phyloP scores from a whole-genome alignment of 371 early-diverging fungal genomes.

The Syncephalis fuscata region DNA sequence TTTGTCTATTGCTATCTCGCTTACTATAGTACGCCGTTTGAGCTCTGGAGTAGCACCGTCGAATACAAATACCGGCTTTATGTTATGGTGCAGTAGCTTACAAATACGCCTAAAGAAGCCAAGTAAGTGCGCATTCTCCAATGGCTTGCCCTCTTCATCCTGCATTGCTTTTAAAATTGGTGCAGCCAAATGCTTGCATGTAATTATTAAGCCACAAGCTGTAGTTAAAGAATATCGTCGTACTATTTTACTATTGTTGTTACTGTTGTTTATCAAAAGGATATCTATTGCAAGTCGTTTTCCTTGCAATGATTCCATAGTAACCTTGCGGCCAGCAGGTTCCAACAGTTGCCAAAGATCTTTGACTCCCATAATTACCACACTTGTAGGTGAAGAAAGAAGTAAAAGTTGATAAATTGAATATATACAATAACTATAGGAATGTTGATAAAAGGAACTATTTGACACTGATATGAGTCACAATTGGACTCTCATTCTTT shows the following conservation, averaged over 20 bases:
- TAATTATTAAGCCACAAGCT: conserved; percentile 2
- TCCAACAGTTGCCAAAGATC: conserved; percentile 85
- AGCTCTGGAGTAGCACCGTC: conserved; percentile 82
- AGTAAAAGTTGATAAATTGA: too few species aligned
- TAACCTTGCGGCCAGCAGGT: conserved; percentile 60
- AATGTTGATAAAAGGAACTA: too few species aligned
- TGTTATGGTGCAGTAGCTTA: conserved; percentile 81
- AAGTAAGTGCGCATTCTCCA: conserved; percentile 71
- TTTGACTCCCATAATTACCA: conserved; percentile 84
- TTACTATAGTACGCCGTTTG: conserved; percentile 62
- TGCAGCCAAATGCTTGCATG: conserved; percentile 92
- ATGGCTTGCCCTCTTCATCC: conserved; percentile 64
- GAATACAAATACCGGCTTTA: conserved; percentile 91
- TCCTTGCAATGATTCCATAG: conserved; percentile 56
- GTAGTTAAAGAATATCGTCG: conserved; percentile 4
- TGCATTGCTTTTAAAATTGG: conserved; percentile 90
- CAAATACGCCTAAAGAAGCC: conserved; percentile 89
- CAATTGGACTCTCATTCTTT: too few species aligned
- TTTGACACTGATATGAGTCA: too few species aligned
- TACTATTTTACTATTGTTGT: not conserved
- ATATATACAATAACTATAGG: too few species aligned
- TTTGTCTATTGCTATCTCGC: conserved; percentile 4
- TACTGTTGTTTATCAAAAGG: conserved; percentile 8
- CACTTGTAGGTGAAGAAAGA: too few species aligned
- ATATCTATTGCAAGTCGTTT: conserved; percentile 72